Conservation (phyloP, 169 alveolate species). For the Plasmodium knowlesi region DNA sequence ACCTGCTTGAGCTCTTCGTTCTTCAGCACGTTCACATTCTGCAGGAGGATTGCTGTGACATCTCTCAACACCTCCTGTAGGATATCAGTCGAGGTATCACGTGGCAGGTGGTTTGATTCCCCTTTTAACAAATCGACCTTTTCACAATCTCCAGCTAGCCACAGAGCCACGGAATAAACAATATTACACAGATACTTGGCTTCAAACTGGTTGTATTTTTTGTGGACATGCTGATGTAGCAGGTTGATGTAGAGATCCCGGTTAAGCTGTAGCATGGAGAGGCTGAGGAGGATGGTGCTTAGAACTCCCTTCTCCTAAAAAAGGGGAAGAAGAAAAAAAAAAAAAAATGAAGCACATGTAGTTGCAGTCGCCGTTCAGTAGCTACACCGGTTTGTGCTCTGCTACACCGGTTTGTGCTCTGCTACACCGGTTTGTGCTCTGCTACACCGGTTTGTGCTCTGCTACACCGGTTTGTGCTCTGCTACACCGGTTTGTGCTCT, state of each 20-base stretch:
- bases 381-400: too few species aligned
- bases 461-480: too few species aligned
- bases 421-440: too few species aligned
- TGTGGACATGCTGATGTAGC: slow-evolving; percentile 19
- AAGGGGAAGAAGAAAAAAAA: not conserved
- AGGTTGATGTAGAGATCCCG: not conserved
- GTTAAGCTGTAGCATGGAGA: slow-evolving; percentile 18
- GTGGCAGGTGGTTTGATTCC: not conserved
- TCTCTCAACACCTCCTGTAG: not conserved
- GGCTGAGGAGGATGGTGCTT: slow-evolving; percentile 53
- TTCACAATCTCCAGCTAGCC: slow-evolving; percentile 6
- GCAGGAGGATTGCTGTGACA: slow-evolving; percentile 2
- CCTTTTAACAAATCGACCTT: slow-evolving; percentile 1
- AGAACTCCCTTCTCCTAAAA: slow-evolving; percentile 67
- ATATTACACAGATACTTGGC: slow-evolving; percentile 62
- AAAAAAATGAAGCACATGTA: not conserved
- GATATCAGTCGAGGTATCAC: not conserved
- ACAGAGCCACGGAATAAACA: slow-evolving; percentile 33
- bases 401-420: too few species aligned
- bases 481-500: too few species aligned
- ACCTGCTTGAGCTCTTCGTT: slow-evolving; percentile 73
- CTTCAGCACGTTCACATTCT: slow-evolving; percentile 27
- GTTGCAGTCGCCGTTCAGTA: not conserved
- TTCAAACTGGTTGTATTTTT: slow-evolving; percentile 53
- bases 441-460: too few species aligned